Evolutionary conservation across 306 rosid species (phyloP), one percentile per base, ranked within the genome.

Genomic region (Casuarina cunninghamiana): DNA sequence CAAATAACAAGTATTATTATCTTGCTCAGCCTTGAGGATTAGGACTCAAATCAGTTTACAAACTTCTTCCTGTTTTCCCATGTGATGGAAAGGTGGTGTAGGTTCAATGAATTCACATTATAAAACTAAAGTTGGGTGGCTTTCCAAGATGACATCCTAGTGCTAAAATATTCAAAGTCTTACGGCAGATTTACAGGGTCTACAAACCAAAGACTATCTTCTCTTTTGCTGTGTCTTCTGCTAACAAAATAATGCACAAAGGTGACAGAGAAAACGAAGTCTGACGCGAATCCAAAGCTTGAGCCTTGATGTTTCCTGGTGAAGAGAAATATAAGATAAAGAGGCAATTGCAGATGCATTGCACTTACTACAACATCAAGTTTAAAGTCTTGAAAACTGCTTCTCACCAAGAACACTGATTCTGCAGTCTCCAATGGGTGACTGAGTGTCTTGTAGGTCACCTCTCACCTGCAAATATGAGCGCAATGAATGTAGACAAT

Each of bases 41-140:
- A 48, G 6, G 51, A 65, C 69, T 63, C 79, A 76, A 66, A 58
- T 72, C 8, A 42, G n/a, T n/a, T 42, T 55, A 71, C 21, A 38
- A 70, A 19, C 19, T 9, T 5, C 19, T 63, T 69, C 0, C 46
- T 70, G 13, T 9, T 17, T 39, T 66, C 51, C 35, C 26, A 66
- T 41, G 71, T 9, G 13, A 7, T 42, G 0, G 2, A 10, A 48
- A 48, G 21, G 21, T 83, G 3, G 72, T 80, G 63, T 77, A 71
- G 62, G 61, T 75, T 77, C 81, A 71, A 68, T 77, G 71, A 26
- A 74, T 79, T 75, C 75, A 76, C 73, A 39, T 4, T 48, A 78
- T 75, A 60, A 70, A 83, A 60, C 73, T 44, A 67, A 72, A 58
- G 70, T 67, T 66, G 44, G 37, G 17, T 45, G 71, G 62, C 32